Base-by-base conservation (phyloP, 2,329 filamentous ascomycete genomes). In the Colletotrichum eleusines region DNA sequence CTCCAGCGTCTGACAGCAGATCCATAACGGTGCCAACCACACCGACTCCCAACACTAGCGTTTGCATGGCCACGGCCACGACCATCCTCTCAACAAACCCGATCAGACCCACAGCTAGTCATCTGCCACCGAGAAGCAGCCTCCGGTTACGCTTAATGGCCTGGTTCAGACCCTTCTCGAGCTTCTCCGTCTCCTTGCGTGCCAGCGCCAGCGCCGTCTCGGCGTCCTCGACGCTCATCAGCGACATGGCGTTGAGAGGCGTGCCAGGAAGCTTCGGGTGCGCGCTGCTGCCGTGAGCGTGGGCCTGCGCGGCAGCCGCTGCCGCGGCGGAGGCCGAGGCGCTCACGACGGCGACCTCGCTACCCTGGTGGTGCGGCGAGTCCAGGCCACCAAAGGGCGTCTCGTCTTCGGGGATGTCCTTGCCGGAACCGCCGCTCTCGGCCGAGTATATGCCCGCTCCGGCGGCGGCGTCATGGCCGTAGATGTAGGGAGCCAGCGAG, bases 171-270 rank as follows among this genome's bases (percentile, higher is more conserved):
- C 82, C 87, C 82, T 89, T 91, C 80, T 91, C 89, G 38, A 90
- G 77, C 75, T 84, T 86, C 73, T 91, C 89, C 8, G 87, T 87
- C 77, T 92, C 90, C 76, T 86, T 88, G 61, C 85, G 83, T 35
- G 87, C 85, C 46, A 84, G 78, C 28, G 78, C 75, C 53, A 88
- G 81, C 55, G 87, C 87, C 66, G 81, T 81, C 80, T 92, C 90
- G 2, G 89, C 87, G 70, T 92, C 91, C 72, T 90, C 86, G 2
- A 91, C 84, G 58, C 83, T 88, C 84, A 92, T 87, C 9, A 89
- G 80, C 6, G 86, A 85, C 72, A 88, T 87, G 69, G 83, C 84
- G 44, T 80, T 81, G 62, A 84, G 82, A n/a, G 81, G 78, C 74
- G 69, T 72, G 18, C 68, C 71, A 6, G 74, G 70, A 5, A 73